Base-by-base conservation (phyloP, 2,329 filamentous ascomycete genomes). In the Aspergillus calidoustus region DNA sequence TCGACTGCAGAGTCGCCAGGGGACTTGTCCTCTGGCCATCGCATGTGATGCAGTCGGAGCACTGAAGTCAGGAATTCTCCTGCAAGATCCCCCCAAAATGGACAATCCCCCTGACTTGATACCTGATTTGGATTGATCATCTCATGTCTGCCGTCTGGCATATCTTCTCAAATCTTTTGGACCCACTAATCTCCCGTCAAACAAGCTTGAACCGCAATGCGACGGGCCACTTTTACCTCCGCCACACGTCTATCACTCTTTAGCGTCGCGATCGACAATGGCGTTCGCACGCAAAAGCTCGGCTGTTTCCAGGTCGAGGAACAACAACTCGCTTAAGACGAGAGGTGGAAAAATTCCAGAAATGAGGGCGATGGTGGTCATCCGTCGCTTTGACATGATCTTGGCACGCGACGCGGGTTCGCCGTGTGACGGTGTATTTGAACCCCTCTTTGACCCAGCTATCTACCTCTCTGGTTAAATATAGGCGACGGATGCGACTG, bases 241-340 rank as follows among this genome's bases (percentile, higher is more conserved):
- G 8, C 53, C 17, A n/a, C 30, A 44, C 28, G 30, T 57, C 34
- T 30, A 50, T 57, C 38, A n/a, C 13, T 28, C 30, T 13, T 43
- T 57, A 57, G 54, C 46, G 46, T 28, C 13, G 23, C 43, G 55
- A 57, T 57, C 55, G 46, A 51, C 55, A 57, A 41, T 41, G 44
- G 46, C 9, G 31, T 43, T 57, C 47, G 22, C 43, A 25, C 46
- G 22, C 30, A 31, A 57, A 17, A n/a, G 6, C n/a, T 44, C 47
- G 46, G 44, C 31, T 13, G 30, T 51, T 44, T 4, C 31, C 44
- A 44, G 30, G 44, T 44, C 22, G n/a, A 34, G 48, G 34, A 31
- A 38, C 51, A 34, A 31, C 55, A 31, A 28, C n/a, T 52, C 34
- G 34, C 23, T 52, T 52, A 44, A 25, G 46, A 11, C 25, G 48